Percentiles rank a stretch among this genome's conserved stretches.
phyloP scores from a whole-genome alignment of 2,329 filamentous ascomycete species.

The Microcyclospora pomicola region DNA sequence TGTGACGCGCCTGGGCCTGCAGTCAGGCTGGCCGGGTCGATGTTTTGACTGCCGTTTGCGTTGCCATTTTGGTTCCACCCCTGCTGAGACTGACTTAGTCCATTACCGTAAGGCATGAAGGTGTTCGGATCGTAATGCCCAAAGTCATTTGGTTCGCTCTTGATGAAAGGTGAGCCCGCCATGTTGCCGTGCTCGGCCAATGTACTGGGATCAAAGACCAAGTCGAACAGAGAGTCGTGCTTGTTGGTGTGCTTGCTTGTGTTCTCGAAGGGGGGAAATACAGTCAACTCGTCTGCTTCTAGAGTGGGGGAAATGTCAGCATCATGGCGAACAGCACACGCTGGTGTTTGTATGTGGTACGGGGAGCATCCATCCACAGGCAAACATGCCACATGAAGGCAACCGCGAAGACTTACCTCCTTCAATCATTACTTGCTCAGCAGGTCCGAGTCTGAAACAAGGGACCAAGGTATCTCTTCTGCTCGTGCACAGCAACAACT shows the following conservation, averaged over 20 bases:
- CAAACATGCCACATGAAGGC: too few species aligned
- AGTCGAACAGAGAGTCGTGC: conserved; percentile 23
- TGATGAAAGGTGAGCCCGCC: conserved; percentile 50
- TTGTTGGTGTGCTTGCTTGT: conserved; percentile 12
- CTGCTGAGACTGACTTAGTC: conserved; percentile 1
- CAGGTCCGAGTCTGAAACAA: too few species aligned
- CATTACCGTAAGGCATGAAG: conserved; percentile 18
- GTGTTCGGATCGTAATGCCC: conserved; percentile 35
- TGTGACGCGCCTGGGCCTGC: conserved; percentile 41
- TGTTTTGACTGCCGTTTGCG: conserved; percentile 38
- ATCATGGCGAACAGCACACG: too few species aligned
- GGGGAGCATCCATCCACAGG: too few species aligned
- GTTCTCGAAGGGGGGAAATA: conserved; percentile 20
- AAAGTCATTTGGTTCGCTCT: conserved; percentile 52
- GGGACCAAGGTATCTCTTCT: too few species aligned
- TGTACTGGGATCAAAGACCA: conserved; percentile 13
- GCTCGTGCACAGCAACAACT: too few species aligned
- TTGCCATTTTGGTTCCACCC: conserved; percentile 8
- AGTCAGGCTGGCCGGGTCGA: conserved; percentile 76
- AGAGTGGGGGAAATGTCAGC: too few species aligned
- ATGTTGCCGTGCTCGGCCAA: conserved; percentile 25
- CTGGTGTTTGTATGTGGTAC: too few species aligned
- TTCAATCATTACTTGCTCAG: too few species aligned
- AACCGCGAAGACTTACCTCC: too few species aligned
- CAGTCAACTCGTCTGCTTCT: conserved; percentile 6